Percentiles rank a stretch among this genome's conserved stretches.
phyloP scores from a whole-genome alignment of 2,329 filamentous ascomycete genomes.

The Cryphonectria carpinicola region DNA sequence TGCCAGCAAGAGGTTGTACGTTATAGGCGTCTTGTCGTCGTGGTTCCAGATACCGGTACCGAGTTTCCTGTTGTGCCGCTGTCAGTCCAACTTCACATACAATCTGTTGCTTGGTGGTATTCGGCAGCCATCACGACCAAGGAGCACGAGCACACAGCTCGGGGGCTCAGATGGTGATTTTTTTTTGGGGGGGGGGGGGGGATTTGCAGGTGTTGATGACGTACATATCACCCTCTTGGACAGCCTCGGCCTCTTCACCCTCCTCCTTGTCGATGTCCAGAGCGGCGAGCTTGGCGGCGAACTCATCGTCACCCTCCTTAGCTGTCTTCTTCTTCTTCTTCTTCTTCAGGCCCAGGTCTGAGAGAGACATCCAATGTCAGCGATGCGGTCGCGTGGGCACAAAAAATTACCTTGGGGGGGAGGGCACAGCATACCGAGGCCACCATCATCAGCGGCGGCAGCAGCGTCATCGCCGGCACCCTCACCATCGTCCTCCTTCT shows the following conservation, averaged over 20 bases:
- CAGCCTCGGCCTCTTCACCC: constrained; percentile 55
- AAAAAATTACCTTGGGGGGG: neutral
- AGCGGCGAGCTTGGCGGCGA: constrained; percentile 64
- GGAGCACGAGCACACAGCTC: neutral
- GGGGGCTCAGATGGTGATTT: neutral
- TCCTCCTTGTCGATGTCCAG: constrained; percentile 66
- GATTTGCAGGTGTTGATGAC: constrained; percentile 40
- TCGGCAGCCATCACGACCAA: neutral
- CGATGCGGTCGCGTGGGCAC: neutral
- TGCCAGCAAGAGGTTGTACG: constrained; percentile 81
- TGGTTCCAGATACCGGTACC: constrained; percentile 92
- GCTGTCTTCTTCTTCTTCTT: constrained; percentile 82
- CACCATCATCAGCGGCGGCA: constrained; percentile 46
- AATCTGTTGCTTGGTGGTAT: neutral
- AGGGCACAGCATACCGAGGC: constrained; percentile 25
- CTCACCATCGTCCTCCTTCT: constrained; percentile 54
- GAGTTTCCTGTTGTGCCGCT: constrained; percentile 17
- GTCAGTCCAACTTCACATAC: constrained; percentile 9
- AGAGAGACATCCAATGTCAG: constrained; percentile 43
- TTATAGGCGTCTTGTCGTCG: constrained; percentile 75
- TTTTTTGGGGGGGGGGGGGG: no score
- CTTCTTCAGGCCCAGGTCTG: constrained; percentile 57
- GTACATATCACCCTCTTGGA: constrained; percentile 77
- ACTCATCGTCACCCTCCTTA: constrained; percentile 58
- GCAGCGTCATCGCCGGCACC: constrained; percentile 52